phyloP scores from a whole-genome alignment of 139 green algal species.

The Chlorella sp. region DNA sequence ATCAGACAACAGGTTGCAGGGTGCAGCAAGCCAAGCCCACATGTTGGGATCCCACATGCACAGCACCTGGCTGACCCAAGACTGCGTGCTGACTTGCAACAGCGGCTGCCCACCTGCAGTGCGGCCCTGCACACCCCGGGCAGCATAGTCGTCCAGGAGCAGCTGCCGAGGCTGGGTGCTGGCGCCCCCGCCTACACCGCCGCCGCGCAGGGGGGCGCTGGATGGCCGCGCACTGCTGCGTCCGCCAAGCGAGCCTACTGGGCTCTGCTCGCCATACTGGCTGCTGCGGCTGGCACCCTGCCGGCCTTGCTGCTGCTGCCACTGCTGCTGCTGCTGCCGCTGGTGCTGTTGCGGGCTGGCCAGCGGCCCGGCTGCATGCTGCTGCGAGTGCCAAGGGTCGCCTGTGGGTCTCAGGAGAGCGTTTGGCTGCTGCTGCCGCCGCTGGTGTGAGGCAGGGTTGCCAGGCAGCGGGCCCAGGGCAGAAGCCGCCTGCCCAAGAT shows the following conservation, averaged over 20 bases:
- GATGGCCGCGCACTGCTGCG: neutral
- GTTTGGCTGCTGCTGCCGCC: neutral
- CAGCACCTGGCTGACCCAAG: too few species aligned
- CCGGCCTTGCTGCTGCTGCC: neutral
- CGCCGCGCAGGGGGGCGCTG: neutral
- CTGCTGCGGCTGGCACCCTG: neutral
- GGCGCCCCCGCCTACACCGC: neutral
- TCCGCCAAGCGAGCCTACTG: neutral
- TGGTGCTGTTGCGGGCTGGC: neutral
- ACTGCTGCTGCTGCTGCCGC: neutral
- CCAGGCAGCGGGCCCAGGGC: neutral
- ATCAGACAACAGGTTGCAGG: too few species aligned
- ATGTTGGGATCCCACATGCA: too few species aligned
- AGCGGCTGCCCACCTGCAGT: neutral
- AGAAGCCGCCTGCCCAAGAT: constrained; percentile 1
- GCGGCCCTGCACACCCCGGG: neutral
- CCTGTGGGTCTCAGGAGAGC: neutral
- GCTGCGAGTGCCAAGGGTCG: neutral
- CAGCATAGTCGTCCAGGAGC: neutral
- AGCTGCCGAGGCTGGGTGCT: constrained; percentile 4
- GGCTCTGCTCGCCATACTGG: neutral
- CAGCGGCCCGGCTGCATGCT: neutral
- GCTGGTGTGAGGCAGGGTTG: neutral
- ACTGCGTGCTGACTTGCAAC: neutral
- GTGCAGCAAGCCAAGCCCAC: too few species aligned